These are phyloP conservation scores for Cercospora zeina DNA, from an alignment of 2,329 filamentous ascomycete genomes.

Conservation along the genomic window DNA sequence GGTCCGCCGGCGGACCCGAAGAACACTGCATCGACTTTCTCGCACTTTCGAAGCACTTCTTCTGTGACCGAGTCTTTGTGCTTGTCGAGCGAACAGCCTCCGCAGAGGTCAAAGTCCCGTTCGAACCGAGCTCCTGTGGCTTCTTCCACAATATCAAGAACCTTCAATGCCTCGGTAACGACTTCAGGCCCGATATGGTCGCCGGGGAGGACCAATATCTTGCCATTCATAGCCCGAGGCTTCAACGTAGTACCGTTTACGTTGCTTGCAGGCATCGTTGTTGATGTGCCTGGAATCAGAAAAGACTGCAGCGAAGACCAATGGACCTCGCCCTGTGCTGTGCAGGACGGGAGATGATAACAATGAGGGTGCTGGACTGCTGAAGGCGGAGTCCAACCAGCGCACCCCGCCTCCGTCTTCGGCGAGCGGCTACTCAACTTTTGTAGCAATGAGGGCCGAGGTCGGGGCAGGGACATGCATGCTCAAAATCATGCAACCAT, in stretches of 20 bases:
- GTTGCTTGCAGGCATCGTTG: constrained; percentile 8
- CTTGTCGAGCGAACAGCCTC: constrained; percentile 48
- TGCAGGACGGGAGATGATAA: not conserved
- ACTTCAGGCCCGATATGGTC: constrained; percentile 57
- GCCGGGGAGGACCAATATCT: constrained; percentile 50
- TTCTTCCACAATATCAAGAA: constrained; percentile 47
- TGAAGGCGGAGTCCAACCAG: not conserved
- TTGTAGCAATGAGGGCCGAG: constrained; percentile 2
- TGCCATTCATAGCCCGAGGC: constrained; percentile 19
- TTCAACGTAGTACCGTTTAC: constrained; percentile 14
- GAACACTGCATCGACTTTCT: constrained; percentile 49
- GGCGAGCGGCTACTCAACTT: not conserved
- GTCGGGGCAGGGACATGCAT: not conserved
- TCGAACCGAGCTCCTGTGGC: constrained; percentile 35
- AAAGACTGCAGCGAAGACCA: not conserved
- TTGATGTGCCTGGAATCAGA: not conserved
- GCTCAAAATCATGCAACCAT: not conserved
- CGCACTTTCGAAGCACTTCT: constrained; percentile 47
- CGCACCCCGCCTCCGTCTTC: not conserved
- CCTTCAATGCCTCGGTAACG: constrained; percentile 50
- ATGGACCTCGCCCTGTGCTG: not conserved
- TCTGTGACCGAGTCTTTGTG: constrained; percentile 50
- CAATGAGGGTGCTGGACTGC: not conserved
- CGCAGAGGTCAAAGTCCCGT: constrained; percentile 40
- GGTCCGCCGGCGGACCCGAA: constrained; percentile 54